A percentile compares a stretch with the other conserved stretches of the same genome.
Evolutionary conservation across 169 alveolate genomes (phyloP).

Genomic region (Cryptosporidium canis): DNA sequence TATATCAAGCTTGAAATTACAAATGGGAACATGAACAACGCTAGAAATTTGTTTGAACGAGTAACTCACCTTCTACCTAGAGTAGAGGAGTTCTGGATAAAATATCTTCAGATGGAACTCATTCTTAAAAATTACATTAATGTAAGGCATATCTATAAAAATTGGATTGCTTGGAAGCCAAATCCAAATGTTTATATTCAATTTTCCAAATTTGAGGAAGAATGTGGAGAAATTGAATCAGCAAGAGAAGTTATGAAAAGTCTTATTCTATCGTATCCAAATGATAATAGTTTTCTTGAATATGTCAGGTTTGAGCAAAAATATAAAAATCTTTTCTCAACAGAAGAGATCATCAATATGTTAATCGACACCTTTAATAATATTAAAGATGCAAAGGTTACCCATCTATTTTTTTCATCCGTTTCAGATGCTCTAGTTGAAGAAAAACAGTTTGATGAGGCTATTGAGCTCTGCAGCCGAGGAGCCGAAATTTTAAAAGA

Average conservation of each 20-base stretch:
- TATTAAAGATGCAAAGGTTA: neutral
- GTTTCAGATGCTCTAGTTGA: slow-evolving; percentile 11
- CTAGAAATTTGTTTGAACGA: slow-evolving; percentile 97
- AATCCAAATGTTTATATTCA: slow-evolving; percentile 95
- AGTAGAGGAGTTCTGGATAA: slow-evolving; percentile 97
- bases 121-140: slow-evolving; percentile 94
- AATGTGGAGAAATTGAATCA: slow-evolving; percentile 94
- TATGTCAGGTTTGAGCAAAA: slow-evolving; percentile 95
- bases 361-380: neutral
- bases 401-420: neutral
- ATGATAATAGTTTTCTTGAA: slow-evolving; percentile 89
- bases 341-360: neutral
- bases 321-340: slow-evolving; percentile 78
- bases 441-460: slow-evolving; percentile 20
- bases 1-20: slow-evolving; percentile 98
- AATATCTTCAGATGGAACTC: slow-evolving; percentile 98
- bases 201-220: slow-evolving; percentile 95
- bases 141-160: slow-evolving; percentile 91
- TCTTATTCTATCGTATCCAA: slow-evolving; percentile 79
- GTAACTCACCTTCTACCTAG: slow-evolving; percentile 96
- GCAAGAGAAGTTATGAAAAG: slow-evolving; percentile 90
- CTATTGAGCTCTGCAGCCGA: slow-evolving; percentile 25
- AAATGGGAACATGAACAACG: slow-evolving; percentile 94
- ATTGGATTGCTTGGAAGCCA: slow-evolving; percentile 98
- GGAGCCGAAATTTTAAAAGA: neutral